Evolutionary conservation across 176 grass and related monocot species (phyloP).

Genomic region (Calamus simplicifolius): DNA sequence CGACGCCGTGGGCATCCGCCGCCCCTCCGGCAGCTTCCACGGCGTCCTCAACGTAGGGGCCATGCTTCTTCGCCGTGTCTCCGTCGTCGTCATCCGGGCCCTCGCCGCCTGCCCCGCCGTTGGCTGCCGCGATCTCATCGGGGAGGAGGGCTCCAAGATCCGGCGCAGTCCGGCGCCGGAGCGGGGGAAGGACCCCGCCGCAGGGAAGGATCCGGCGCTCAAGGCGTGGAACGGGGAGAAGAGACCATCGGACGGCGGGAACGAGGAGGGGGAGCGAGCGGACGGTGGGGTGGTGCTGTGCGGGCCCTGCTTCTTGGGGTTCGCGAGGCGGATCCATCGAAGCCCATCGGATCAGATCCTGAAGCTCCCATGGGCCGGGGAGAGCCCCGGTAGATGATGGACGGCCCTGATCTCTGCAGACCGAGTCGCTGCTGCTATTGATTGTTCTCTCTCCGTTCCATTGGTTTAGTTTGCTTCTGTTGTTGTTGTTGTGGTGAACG

Average conservation of each 20-base stretch:
- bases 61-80: constrained; percentile 39
- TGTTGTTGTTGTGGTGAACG: too few species aligned
- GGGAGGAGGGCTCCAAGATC: constrained; percentile 35
- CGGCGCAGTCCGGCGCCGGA: constrained; percentile 17
- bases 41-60: constrained; percentile 50
- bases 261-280: constrained; percentile 18
- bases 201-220: neutral
- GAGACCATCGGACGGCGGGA: neutral
- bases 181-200: neutral
- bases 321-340: constrained; percentile 56
- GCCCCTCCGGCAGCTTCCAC: constrained; percentile 39
- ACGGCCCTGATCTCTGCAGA: neutral
- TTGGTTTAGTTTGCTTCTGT: too few species aligned
- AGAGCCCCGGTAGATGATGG: constrained; percentile 15
- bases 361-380: constrained; percentile 3
- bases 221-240: too few species aligned
- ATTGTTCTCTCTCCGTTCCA: too few species aligned
- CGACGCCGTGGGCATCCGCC: constrained; percentile 62
- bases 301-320: constrained; percentile 53
- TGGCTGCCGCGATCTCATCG: constrained; percentile 49
- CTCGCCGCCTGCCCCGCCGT: constrained; percentile 54
- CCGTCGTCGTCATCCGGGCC: constrained; percentile 36
- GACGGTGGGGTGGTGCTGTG: constrained; percentile 41
- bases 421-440: too few species aligned
- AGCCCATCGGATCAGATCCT: constrained; percentile 56